Evolutionary conservation across 169 alveolate species (phyloP).

Genomic region (Plasmodium berghei): DNA sequence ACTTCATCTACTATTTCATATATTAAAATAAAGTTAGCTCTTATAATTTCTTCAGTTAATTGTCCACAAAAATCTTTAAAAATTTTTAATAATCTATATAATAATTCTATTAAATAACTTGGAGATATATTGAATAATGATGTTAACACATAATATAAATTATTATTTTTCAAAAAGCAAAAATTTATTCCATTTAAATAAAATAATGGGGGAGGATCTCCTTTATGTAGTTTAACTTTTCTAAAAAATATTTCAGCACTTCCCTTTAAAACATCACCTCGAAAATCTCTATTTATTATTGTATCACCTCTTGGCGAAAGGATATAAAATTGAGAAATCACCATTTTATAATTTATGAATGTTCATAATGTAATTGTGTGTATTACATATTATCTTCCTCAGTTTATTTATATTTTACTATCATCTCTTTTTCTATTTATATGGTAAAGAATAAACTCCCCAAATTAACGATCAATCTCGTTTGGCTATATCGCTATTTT

Average conservation of each 20-base stretch:
- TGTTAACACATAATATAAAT: constrained; percentile 93
- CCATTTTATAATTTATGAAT: constrained; percentile 26
- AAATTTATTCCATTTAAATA: constrained; percentile 92
- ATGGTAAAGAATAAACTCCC: no score
- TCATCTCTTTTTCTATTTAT: no score
- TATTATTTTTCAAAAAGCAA: constrained; percentile 88
- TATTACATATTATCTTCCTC: no score
- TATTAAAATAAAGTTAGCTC: constrained; percentile 96
- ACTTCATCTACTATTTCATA: constrained; percentile 98
- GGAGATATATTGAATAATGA: constrained; percentile 94
- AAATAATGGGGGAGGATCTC: constrained; percentile 85
- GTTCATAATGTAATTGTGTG: no score
- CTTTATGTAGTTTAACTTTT: constrained; percentile 90
- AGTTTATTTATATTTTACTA: no score
- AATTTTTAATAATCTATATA: constrained; percentile 90
- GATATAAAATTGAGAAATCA: constrained; percentile 93
- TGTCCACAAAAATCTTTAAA: constrained; percentile 97
- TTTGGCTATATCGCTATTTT: no score
- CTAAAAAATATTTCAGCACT: constrained; percentile 94
- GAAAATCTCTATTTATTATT: constrained; percentile 92
- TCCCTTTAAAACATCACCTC: constrained; percentile 91
- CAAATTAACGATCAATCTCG: no score
- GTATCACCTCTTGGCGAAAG: constrained; percentile 96
- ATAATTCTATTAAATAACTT: constrained; percentile 91
- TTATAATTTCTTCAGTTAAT: constrained; percentile 96